These are phyloP conservation scores for Ascoidea tarda DNA, from an alignment of 805 yeast species.

Conservation along the genomic window DNA sequence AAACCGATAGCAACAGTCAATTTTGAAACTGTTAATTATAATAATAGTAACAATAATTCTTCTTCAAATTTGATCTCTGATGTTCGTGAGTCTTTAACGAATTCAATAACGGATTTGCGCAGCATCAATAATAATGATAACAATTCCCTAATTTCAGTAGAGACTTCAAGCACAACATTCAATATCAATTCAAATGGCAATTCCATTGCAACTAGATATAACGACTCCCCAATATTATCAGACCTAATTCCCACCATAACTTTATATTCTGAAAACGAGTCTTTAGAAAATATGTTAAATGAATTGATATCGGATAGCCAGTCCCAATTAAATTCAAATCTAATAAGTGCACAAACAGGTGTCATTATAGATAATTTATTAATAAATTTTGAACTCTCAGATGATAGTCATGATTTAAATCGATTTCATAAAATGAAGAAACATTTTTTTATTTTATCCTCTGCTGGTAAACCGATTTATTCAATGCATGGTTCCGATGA, in stretches of 20 bases:
- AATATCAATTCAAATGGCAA: neutral
- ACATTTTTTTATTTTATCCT: conserved; percentile 66
- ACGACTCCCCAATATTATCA: too few relatives aligned
- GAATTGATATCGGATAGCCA: neutral
- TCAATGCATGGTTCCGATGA: conserved; percentile 64
- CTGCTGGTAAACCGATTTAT: conserved; percentile 84
- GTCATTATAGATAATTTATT: neutral
- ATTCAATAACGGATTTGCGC: neutral
- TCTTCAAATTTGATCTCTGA: neutral
- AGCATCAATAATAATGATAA: too few relatives aligned
- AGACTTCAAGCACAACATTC: too few relatives aligned
- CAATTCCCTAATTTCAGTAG: too few relatives aligned
- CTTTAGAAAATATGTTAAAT: neutral
- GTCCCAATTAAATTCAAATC: neutral
- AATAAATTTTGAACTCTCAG: conserved; percentile 16
- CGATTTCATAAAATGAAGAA: conserved; percentile 24
- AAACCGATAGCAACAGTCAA: neutral
- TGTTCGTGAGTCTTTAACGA: neutral
- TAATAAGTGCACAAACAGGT: neutral
- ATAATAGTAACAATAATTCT: neutral
- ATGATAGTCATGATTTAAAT: conserved; percentile 21
- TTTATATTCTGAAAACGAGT: neutral
- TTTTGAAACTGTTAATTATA: neutral
- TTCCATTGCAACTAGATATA: too few relatives aligned
- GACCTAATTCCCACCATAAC: neutral